Base-by-base conservation (phyloP, 2,329 filamentous ascomycete genomes). In the Cladosporium sp. region DNA sequence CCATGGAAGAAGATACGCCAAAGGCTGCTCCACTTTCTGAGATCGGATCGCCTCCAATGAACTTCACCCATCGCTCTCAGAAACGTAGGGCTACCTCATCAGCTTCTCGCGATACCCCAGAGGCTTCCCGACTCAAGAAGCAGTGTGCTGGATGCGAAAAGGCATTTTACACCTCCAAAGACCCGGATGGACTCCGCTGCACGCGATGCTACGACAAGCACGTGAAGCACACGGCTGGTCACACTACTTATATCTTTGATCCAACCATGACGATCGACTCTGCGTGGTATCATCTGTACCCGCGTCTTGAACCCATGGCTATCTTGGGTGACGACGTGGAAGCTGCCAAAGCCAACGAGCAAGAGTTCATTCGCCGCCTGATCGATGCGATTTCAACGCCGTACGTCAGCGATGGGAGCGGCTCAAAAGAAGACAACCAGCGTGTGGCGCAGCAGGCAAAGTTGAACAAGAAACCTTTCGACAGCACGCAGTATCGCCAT, bases 401-500 rank as follows among this genome's bases (percentile, higher is more conserved):
- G 2, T 59, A 59, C 49, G 36, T 28, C 11, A 52, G 40, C 20
- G 50, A 59, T 6, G 30, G 36, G 6, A 56, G 14, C 6, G 54
- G 54, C 15, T 30, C 54, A 4, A 56, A 56, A 30, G 54, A 56
- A 20, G 56, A 59, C 25, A 19, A 43, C 28, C 56, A 59, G 12
- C 37, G 56, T n/a, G 34, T 51, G 3, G 56, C 56, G 7, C 58
- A 59, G 37, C 58, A 55, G 19, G 22, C 58, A 15, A 55, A 55
- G 51, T 15, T 59, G 34, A 59, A 59, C 42, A 59, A 55, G 51
- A 54, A 59, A n/a, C 51, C 51, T 12, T 54, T 40, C 28, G 50
- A 59, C 34, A 55, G 43, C 42, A 37, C 34, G 3, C 58, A 59
- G 37, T 67, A 64, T 40, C 64, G 59, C 5, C 43, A 60, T 19